These are phyloP conservation scores for Backusella sp. DNA, from an alignment of 192 early-diverging fungal genomes.

Conservation along the genomic window DNA sequence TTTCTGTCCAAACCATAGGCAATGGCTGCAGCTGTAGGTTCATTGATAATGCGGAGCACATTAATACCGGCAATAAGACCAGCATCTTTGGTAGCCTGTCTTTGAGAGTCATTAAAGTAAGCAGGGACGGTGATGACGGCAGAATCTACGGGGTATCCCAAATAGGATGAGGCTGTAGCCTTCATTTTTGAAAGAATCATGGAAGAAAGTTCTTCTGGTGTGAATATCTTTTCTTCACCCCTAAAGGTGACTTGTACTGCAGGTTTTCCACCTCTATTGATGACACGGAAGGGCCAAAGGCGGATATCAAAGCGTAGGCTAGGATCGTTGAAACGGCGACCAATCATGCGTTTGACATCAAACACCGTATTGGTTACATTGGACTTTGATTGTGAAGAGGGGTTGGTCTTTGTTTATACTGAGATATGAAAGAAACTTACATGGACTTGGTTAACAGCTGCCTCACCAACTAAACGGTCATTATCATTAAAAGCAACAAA, in stretches of 20 bases:
- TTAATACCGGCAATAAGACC: constrained; percentile 81
- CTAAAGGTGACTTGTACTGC: constrained; percentile 74
- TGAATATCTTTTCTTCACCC: constrained; percentile 75
- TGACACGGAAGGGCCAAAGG: constrained; percentile 86
- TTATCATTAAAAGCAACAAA: constrained; percentile 89
- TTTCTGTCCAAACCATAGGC: constrained; percentile 94
- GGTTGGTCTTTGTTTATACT: too few relatives aligned
- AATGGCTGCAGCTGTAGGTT: constrained; percentile 98
- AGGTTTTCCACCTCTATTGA: constrained; percentile 74
- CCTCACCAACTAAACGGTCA: constrained; percentile 87
- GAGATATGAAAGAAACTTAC: background rate
- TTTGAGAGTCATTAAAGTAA: constrained; percentile 92
- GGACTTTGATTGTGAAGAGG: background rate
- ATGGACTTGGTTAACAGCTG: constrained; percentile 90
- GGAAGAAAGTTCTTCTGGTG: constrained; percentile 93
- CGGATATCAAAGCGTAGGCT: constrained; percentile 87
- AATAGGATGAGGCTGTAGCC: constrained; percentile 79
- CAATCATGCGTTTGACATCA: constrained; percentile 89
- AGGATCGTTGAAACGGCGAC: constrained; percentile 78
- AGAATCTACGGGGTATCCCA: constrained; percentile 74
- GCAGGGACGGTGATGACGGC: constrained; percentile 91
- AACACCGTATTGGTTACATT: constrained; percentile 89
- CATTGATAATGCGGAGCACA: constrained; percentile 87
- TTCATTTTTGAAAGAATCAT: constrained; percentile 94
- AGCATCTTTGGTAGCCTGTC: constrained; percentile 90